Evolutionary conservation across 805 yeast genomes (phyloP).

Genomic region (Hanseniaspora guilliermondii): DNA sequence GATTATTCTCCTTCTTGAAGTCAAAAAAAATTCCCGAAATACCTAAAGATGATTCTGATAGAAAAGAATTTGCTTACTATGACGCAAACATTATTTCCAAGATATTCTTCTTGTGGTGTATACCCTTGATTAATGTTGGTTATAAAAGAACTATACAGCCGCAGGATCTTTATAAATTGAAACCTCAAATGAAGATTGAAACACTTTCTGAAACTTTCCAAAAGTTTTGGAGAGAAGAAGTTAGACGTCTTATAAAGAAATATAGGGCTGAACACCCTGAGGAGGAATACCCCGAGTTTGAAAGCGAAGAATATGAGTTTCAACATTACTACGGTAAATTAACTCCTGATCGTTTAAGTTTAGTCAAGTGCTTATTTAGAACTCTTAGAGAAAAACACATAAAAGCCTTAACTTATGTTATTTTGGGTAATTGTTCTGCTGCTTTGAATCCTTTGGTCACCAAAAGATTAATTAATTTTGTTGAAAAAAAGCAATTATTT

Average conservation of each 20-base stretch:
- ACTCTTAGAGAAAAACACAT: constrained; percentile 40
- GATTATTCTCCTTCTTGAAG: constrained; percentile 38
- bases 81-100: constrained; percentile 32
- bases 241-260: constrained; percentile 25
- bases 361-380: constrained; percentile 35
- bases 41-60: constrained; percentile 37
- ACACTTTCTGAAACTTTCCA: constrained; percentile 20
- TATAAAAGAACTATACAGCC: constrained; percentile 43
- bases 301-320: background rate
- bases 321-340: constrained; percentile 8
- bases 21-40: constrained; percentile 35
- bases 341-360: constrained; percentile 3
- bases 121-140: constrained; percentile 39
- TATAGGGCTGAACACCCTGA: constrained; percentile 22
- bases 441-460: constrained; percentile 46
- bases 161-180: constrained; percentile 34
- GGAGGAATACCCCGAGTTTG: constrained; percentile 2
- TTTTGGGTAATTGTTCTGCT: constrained; percentile 32
- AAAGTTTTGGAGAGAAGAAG: constrained; percentile 23
- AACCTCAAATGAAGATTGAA: constrained; percentile 21
- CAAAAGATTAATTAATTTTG: constrained; percentile 42
- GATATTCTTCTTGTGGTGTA: constrained; percentile 34
- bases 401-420: constrained; percentile 32
- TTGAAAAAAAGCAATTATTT: constrained; percentile 34
- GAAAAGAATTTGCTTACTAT: constrained; percentile 39